Evolutionary conservation across 2,329 filamentous ascomycete genomes (phyloP).

Genomic region (Talaromyces marneffei): DNA sequence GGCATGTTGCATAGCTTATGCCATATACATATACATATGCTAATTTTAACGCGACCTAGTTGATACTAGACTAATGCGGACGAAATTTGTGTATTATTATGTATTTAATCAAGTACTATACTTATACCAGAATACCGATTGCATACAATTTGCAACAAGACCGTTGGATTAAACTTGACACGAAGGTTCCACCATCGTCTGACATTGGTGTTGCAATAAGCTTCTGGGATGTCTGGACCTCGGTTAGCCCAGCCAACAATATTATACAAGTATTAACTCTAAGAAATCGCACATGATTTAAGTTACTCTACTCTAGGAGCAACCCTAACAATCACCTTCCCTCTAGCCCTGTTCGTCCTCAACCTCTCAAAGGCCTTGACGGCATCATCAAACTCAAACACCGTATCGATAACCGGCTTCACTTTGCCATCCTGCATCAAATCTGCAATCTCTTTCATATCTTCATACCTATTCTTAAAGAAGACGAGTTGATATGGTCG

Average conservation of each 20-base stretch:
- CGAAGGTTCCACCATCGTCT: background rate
- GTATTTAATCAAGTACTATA: background rate
- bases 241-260: background rate
- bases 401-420: conserved; percentile 51
- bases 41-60: background rate
- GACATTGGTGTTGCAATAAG: background rate
- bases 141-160: background rate
- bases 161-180: background rate
- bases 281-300: too few relatives aligned
- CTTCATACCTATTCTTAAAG: conserved; percentile 35
- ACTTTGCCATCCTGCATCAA: conserved; percentile 57
- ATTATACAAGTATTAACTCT: background rate
- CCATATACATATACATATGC: background rate
- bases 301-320: background rate
- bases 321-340: conserved; percentile 53
- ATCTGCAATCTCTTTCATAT: conserved; percentile 46
- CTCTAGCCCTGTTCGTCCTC: conserved; percentile 50
- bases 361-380: conserved; percentile 54
- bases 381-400: conserved; percentile 52
- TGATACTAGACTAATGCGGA: background rate
- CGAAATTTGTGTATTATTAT: background rate
- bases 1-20: background rate
- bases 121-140: too few relatives aligned
- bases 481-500: conserved; percentile 32
- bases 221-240: background rate